phyloP scores from a whole-genome alignment of 352 stramenopile genomes.

The Detonula confervacea region DNA sequence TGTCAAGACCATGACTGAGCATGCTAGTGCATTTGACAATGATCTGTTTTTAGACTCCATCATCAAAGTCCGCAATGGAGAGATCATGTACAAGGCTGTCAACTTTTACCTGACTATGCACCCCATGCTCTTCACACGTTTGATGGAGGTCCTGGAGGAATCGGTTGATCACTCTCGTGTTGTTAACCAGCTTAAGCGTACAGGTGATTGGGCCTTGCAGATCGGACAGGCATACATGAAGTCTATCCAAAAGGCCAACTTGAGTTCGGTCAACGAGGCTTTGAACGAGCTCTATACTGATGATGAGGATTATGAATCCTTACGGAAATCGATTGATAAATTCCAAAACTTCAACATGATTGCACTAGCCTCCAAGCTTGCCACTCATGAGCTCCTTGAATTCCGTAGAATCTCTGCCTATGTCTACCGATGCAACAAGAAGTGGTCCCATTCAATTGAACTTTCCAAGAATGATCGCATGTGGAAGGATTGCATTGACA shows the following conservation, averaged over 20 bases:
- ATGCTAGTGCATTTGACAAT: slow-evolving; percentile 95
- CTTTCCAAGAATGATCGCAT: slow-evolving; percentile 99
- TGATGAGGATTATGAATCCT: slow-evolving; percentile 97
- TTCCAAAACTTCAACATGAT: slow-evolving; percentile 99
- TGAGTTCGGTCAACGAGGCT: slow-evolving; percentile 98
- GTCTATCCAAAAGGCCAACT: slow-evolving; percentile 98
- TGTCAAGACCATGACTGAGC: slow-evolving; percentile 99
- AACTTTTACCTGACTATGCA: slow-evolving; percentile 97
- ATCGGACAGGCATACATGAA: slow-evolving; percentile 98
- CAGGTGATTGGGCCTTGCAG: slow-evolving; percentile 92
- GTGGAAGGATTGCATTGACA: slow-evolving; percentile 99
- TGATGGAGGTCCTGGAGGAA: slow-evolving; percentile 98
- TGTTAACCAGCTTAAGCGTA: slow-evolving; percentile 97
- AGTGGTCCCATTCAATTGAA: slow-evolving; percentile 96
- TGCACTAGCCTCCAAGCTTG: slow-evolving; percentile 96
- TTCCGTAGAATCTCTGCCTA: slow-evolving; percentile 99
- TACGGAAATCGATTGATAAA: slow-evolving; percentile 97
- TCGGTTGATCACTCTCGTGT: slow-evolving; percentile 98
- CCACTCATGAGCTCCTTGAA: slow-evolving; percentile 99
- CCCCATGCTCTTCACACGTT: slow-evolving; percentile 94
- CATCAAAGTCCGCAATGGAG: slow-evolving; percentile 98
- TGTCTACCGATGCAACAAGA: slow-evolving; percentile 99
- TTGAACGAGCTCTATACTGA: slow-evolving; percentile 97
- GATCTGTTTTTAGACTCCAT: slow-evolving; percentile 99
- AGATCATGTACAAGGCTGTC: slow-evolving; percentile 99